Percentiles rank a stretch among this genome's conserved stretches.
Conservation (phyloP, 768 basidiomycete species). For the Crassisporium funariophilum region DNA sequence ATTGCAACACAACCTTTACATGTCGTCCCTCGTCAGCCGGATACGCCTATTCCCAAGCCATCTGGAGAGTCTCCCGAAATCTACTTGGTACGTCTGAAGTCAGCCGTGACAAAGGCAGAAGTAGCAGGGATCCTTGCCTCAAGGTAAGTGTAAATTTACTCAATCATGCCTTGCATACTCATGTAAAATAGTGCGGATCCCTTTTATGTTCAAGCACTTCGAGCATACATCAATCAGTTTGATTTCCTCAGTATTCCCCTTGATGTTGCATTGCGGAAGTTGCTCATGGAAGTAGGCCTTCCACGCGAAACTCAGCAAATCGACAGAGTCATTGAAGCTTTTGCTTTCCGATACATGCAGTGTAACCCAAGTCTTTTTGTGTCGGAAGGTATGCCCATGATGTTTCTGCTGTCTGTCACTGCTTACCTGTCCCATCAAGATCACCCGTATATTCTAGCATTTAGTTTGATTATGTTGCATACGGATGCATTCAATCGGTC, state of each 20-base stretch:
- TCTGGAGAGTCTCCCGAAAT: constrained; percentile 65
- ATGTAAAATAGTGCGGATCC: constrained; percentile 59
- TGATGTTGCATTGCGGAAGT: constrained; percentile 85
- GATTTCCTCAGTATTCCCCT: constrained; percentile 80
- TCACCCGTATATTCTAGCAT: constrained; percentile 93
- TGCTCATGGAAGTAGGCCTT: constrained; percentile 90
- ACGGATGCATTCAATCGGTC: constrained; percentile 98
- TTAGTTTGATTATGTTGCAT: constrained; percentile 98
- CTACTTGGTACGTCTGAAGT: constrained; percentile 67
- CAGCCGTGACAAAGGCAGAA: constrained; percentile 74
- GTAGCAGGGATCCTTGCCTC: constrained; percentile 80
- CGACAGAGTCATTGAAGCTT: constrained; percentile 95
- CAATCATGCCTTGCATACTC: neutral
- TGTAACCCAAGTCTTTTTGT: constrained; percentile 84
- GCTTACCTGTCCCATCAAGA: constrained; percentile 50
- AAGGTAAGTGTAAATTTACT: constrained; percentile 48
- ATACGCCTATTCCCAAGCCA: constrained; percentile 51
- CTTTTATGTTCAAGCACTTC: constrained; percentile 70
- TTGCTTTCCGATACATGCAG: constrained; percentile 78
- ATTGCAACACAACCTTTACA: constrained; percentile 8
- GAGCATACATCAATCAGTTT: constrained; percentile 73
- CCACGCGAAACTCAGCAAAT: constrained; percentile 98
- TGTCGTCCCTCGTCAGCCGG: constrained; percentile 41
- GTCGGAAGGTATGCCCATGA: constrained; percentile 59
- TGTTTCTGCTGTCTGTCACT: neutral